Evolutionary conservation across 1,284 basidiomycete species (phyloP), one percentile per base, ranked within the genome.

Genomic region (Pascua guehoae): DNA sequence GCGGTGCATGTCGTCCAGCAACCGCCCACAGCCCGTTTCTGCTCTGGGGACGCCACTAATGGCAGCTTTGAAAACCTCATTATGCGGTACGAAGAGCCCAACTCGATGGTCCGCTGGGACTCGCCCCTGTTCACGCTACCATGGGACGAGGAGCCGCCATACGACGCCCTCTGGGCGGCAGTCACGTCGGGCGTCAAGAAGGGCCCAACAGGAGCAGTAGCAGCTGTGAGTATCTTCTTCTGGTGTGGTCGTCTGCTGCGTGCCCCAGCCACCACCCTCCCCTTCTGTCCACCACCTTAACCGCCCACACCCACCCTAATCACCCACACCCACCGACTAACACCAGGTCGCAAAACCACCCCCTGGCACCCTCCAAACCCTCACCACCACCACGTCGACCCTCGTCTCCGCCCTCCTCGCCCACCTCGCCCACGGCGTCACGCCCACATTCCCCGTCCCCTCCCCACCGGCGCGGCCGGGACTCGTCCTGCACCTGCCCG

Each of bases 41-140:
- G n/a, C n/a, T n/a, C n/a, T n/a, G n/a, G n/a, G 7, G 24, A 32
- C 16, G 14, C 38, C 5, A n/a, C 57, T 65, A 36, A 59, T 49
- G 12, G 15, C 70, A 95, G 92, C 2, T 82, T 98, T 41, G 89
- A 95, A 32, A 95, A 94, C 73, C 83, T 98, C 2, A 78, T 96
- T 12, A 82, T 86, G 72, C 84, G 95, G 41, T 98, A 87, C 67
- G 95, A 98, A 79, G 95, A 98, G 73, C 95, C 95, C 0, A 93
- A 89, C 0, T 93, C 92, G 0, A 95, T 95, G 87, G 91, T 91
- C 12, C 84, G 94, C 46, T 98, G 95, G 95, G 95, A 98, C 76
- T 88, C 92, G 0, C 95, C 95, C 0, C 82, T 98, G 38, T 89
- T 97, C 73, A 91, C 89, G 2, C 78, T 97, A 0, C 79, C 86